A percentile compares a stretch with the other conserved stretches of the same genome.
These are phyloP conservation scores for Aspergillus carbonarius DNA, from an alignment of 2,329 filamentous ascomycete genomes.

Conservation along the genomic window DNA sequence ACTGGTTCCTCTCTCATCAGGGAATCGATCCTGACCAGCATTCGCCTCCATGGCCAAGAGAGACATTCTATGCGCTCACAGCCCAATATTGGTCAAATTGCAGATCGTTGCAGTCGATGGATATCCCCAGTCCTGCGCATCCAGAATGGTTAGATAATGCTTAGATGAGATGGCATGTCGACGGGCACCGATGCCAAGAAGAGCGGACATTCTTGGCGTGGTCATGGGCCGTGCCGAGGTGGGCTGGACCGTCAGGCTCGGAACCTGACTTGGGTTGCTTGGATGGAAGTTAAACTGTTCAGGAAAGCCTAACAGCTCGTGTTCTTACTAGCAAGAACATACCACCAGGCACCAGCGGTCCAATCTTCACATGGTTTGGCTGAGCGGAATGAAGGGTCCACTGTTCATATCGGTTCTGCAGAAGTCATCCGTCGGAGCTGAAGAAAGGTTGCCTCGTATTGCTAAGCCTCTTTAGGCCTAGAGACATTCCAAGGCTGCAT, in stretches of 20 bases:
- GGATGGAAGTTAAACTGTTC: not conserved
- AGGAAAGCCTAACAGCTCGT: too few species aligned
- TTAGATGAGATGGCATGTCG: not conserved
- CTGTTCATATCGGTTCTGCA: not conserved
- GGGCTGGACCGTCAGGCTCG: not conserved
- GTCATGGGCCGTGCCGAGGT: not conserved
- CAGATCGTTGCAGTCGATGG: not conserved
- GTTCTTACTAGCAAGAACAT: not conserved
- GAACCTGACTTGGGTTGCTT: not conserved
- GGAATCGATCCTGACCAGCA: not conserved
- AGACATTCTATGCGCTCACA: not conserved
- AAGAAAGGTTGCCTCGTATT: not conserved
- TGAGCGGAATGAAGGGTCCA: not conserved
- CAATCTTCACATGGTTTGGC: not conserved
- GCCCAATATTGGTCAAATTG: not conserved
- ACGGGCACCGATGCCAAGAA: not conserved
- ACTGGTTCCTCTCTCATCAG: too few species aligned
- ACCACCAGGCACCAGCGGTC: not conserved
- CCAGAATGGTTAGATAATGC: not conserved
- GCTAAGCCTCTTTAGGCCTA: not conserved
- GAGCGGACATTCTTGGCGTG: not conserved
- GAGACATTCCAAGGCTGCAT: not conserved
- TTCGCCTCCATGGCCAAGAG: not conserved
- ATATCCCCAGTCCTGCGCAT: not conserved
- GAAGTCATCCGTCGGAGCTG: too few species aligned